Evolutionary conservation across 805 yeast genomes (phyloP), one percentile per base, ranked within the genome.

Genomic region (Yarrowia yakushimensis): DNA sequence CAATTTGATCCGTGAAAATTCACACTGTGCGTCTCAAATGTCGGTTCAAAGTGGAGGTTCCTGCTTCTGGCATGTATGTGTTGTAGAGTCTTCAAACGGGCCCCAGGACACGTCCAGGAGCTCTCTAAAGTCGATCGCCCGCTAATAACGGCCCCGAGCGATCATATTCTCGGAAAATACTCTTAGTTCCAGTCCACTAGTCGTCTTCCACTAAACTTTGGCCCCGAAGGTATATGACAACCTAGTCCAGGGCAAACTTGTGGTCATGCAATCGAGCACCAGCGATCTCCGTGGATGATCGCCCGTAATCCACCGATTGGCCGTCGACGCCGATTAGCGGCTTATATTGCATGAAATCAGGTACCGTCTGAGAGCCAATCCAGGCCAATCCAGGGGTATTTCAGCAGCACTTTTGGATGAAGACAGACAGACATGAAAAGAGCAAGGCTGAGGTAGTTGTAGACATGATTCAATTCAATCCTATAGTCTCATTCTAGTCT

Each of bases 251-350:
- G 9, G 37, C 18, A 20, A 46, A 13, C 54, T 30, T 46, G 37
- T 20, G 27, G 23, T 17, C 50, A 43, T 48, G 55, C 39, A 31
- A 31, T 39, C 4, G 22, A 10, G 39, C 39, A 31, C 55, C 54
- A 27, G 55, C 22, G 55, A 48, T 48, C 55, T 31, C n/a, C 55
- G 28, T 20, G 4, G 55, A 20, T 45, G 52, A 45, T 45, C 52
- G 52, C 36, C 52, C 52, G 52, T 45, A 20, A 30, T 6, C 55
- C 39, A 31, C 55, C 55, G 55, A 48, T 48, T 48, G 55, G 55
- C 55, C 30, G 39, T 15, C 11, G 18, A 4, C 22, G 12, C 13
- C 30, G 55, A 20, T 31, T 20, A n/a, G 55, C 55, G n/a, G 12
- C 37, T 28, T 17, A 30, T 45, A 45, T 45, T 48, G 55, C 55